Evolutionary conservation across 768 basidiomycete genomes (phyloP), one percentile per base, ranked within the genome.

Genomic region (Podaxis sp.): DNA sequence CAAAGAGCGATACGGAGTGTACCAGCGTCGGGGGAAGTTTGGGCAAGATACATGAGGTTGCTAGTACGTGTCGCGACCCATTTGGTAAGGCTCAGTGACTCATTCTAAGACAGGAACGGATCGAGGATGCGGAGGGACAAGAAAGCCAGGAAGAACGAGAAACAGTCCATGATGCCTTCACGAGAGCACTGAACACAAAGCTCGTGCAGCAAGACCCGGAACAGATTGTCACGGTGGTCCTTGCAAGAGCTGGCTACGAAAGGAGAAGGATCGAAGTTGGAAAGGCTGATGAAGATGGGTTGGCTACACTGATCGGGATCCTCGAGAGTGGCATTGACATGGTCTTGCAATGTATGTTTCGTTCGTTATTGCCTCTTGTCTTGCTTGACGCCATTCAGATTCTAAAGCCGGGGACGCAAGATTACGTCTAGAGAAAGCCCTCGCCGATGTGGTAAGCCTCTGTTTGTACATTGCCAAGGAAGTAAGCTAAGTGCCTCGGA

Each of bases 361-460:
- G 17, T 8, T 28, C 30, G n/a, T 46, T 44, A 26, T 17, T 33
- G 5, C 48, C 11, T 40, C 26, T 24, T 7, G 22, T 22, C 46
- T 13, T 67, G 4, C 63, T n/a, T 56, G 24, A 36, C 44, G 37
- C 20, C 28, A 7, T 49, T 44, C 49, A 91, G 89, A 83, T 33
- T 84, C 85, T 0, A 81, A 83, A 64, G 71, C 77, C 2, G 93
- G 94, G 2, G 96, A 98, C 73, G 78, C 88, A 2, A 84, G 86
- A 49, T 77, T 93, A 54, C 84, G 90, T 52, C 75, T 98, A 33
- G 96, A 99, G 72, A 95, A 90, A 67, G 93, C 88, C 71, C 78
- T 96, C 17, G 82, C 88, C 44, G 82, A 84, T 51, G 77, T 92
- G 54, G 96, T 96, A 70, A 65, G 91, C 36, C 37, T 30, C 28